Evolutionary conservation across 176 grass and related monocot genomes (phyloP), one percentile per base, ranked within the genome.

Genomic region (Oryza coarctata): DNA sequence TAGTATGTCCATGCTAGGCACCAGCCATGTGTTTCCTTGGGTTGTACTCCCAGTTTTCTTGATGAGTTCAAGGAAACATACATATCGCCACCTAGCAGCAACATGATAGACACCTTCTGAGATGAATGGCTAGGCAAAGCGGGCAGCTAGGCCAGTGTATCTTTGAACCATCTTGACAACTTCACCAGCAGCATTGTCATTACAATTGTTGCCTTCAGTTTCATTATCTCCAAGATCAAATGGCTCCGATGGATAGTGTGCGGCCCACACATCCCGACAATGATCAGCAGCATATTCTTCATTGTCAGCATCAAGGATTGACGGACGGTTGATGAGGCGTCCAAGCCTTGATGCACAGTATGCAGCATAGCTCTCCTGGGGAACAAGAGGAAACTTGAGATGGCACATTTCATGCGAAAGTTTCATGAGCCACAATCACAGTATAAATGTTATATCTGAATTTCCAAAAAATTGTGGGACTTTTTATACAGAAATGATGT

Each of bases 31-130:
- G 32, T 17, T 39, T 13, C 77, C 80, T 40, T 49, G 50, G 12
- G 74, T 78, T 25, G 73, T 29, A 12, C 65, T 55, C 64, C 7
- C 61, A 69, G 62, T 34, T 77, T 88, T 80, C 55, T 85, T 89
- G 36, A 90, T 32, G 7, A 98, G 85, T 49, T 98, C 68, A 41
- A 98, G 90, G 75, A 98, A 94, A 75, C 75, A 35, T 39, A 80
- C 17, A 47, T 98, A 98, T 20, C 88, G 75, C 72, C 72, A 80
- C 80, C 68, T 87, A 1, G 95, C 90, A 36, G 90, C 84, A 68
- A 98, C 88, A 73, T 93, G 95, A 79, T 91, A 94, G 28, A 98
- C 92, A 22, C 88, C 91, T 89, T 98, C 86, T 2, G 20, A 68
- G 30, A 91, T 55, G 66, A 93, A 94, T 33, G 90, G 88, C 2